These are phyloP conservation scores for Ilex paraguariensis DNA, from an alignment of 305 asterid species.

Conservation along the genomic window DNA sequence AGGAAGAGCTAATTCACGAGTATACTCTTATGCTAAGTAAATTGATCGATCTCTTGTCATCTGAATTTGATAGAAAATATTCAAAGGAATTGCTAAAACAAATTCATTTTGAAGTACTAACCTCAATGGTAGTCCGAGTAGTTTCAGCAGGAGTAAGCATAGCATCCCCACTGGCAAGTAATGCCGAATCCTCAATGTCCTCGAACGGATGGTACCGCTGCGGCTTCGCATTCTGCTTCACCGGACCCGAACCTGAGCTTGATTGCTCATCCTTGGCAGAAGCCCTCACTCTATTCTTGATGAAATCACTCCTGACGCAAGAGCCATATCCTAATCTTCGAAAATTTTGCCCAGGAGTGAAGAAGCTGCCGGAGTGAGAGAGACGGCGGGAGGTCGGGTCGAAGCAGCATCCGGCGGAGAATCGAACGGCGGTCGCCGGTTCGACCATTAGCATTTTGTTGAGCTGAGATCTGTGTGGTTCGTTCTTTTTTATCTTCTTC, in stretches of 20 bases:
- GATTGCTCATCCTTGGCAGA: slow-evolving; percentile 35
- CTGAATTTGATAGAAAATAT: too few species aligned
- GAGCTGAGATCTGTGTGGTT: too few species aligned
- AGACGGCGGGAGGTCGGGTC: slow-evolving; percentile 35
- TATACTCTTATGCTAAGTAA: too few species aligned
- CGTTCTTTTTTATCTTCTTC: too few species aligned
- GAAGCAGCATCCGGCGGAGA: slow-evolving; percentile 35
- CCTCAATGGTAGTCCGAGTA: slow-evolving; percentile 79
- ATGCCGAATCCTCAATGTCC: slow-evolving; percentile 68
- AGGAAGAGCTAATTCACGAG: too few species aligned
- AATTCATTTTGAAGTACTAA: slow-evolving; percentile 3
- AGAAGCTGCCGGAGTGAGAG: slow-evolving; percentile 38
- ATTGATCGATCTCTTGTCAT: too few species aligned
- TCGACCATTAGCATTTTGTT: slow-evolving; percentile 57
- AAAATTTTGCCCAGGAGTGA: slow-evolving; percentile 23
- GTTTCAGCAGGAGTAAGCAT: slow-evolving; percentile 76
- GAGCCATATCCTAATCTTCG: slow-evolving; percentile 19
- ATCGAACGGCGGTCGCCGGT: slow-evolving; percentile 36
- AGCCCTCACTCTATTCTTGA: slow-evolving; percentile 53
- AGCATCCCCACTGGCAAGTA: slow-evolving; percentile 46
- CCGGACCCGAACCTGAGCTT: slow-evolving; percentile 58
- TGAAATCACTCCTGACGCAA: slow-evolving; percentile 32
- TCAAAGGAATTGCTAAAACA: too few species aligned
- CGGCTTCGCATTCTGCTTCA: slow-evolving; percentile 81
- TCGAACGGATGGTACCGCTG: slow-evolving; percentile 97